phyloP scores from a whole-genome alignment of 2,329 filamentous ascomycete species.

The Colletotrichum sp. region DNA sequence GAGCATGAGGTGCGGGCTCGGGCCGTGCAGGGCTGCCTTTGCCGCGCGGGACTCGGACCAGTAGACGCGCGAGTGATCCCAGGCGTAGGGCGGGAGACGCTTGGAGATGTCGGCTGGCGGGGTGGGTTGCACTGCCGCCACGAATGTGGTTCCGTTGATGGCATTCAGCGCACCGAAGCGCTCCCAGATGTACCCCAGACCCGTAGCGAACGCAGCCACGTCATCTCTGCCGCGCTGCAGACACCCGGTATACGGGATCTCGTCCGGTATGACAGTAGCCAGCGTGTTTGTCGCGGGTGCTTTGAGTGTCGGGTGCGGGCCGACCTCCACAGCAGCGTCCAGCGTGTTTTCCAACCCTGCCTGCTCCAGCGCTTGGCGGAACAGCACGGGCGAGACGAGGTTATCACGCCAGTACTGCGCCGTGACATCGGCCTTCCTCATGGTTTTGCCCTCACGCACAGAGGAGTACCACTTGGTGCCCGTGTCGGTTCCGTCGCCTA shows the following conservation, averaged over 20 bases:
- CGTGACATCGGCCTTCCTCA: constrained; percentile 34
- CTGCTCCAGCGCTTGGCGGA: constrained; percentile 22
- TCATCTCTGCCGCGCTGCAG: constrained; percentile 24
- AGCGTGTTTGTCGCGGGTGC: constrained; percentile 30
- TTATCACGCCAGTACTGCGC: constrained; percentile 34
- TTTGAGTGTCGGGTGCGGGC: constrained; percentile 43
- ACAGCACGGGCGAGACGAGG: constrained; percentile 31
- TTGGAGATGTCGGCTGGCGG: not conserved
- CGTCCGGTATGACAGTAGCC: not conserved
- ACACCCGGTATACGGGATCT: constrained; percentile 27
- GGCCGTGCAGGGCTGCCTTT: not conserved
- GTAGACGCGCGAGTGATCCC: constrained; percentile 39
- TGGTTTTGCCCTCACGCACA: not conserved
- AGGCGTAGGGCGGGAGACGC: constrained; percentile 42
- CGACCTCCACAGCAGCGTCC: constrained; percentile 32
- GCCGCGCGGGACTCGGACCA: constrained; percentile 29
- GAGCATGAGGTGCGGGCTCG: constrained; percentile 37
- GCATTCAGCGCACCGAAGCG: constrained; percentile 20
- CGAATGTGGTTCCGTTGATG: not conserved
- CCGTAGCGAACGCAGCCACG: constrained; percentile 22
- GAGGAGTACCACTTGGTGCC: not conserved
- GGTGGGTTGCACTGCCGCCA: not conserved
- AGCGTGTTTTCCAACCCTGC: constrained; percentile 6
- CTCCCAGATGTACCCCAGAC: constrained; percentile 21
- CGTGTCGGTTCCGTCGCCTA: not conserved